Base-by-base conservation (phyloP, 1,284 basidiomycete species). In the Athelia psychrophila region DNA sequence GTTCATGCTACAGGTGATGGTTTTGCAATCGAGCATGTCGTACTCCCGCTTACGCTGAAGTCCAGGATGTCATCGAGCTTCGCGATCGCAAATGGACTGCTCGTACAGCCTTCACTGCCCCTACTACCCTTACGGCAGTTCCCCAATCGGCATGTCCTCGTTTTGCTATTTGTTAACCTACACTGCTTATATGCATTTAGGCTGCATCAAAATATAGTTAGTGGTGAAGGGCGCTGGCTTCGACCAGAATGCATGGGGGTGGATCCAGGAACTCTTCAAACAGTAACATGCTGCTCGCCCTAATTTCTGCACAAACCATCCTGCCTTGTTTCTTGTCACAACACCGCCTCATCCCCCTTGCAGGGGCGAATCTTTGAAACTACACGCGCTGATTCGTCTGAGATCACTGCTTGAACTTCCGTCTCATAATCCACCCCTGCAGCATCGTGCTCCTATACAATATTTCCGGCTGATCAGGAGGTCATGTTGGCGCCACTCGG, bases 1-100 rank as follows among this genome's bases (percentile, higher is more conserved):
- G 54, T 98, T 93, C 75, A 98, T 98, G 94, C 80, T 98, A 54
- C 82, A 91, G 82, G 93, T 95, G 58, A 52, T 81, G 76, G 22
- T 47, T 47, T 3, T 22, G 46, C 45, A 49, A 32, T 22, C 48
- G 51, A 22, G n/a, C 53, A 36, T 4, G 18, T 51, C 24, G 44
- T 51, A 24, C 33, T 44, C 33, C 12, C 53, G 55, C 12, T 56
- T 24, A 57, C 27, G 24, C 22, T 32, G 49, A 48, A 5, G 44
- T 27, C 25, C 63, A 93, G 88, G 93, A 95, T 70, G 79, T 98
- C 42, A 83, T 96, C 58, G 96, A 98, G 68, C 78, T 97, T 40
- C 88, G 95, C 42, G 80, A 83, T 47, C 83, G 86, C 53, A 86
- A 84, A 62, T 99, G 96, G 96, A 66, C 84, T 45, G 73, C 82